A percentile compares a stretch with the other conserved stretches of the same genome.
Conservation (phyloP, 345 rosid genomes). For the Toxicodendron radicans region DNA sequence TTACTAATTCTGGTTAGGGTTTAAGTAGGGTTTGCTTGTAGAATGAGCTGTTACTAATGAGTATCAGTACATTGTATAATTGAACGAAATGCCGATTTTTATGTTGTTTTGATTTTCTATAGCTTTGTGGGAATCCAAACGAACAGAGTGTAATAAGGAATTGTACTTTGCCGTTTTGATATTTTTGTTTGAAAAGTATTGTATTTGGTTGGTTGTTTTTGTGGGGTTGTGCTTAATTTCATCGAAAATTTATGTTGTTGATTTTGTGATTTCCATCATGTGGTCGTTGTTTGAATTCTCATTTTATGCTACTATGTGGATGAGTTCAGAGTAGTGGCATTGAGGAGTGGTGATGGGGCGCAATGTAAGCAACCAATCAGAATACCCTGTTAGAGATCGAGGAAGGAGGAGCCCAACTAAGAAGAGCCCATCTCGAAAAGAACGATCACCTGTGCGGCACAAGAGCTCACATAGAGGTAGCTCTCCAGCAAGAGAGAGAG, state of each 20-base stretch:
- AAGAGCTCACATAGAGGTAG: conserved; percentile 40
- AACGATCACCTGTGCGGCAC: conserved; percentile 44
- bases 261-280: not conserved
- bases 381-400: conserved; percentile 46
- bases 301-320: conserved; percentile 2
- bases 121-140: not conserved
- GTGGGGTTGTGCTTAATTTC: not conserved
- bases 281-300: conserved; percentile 3
- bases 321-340: conserved; percentile 7
- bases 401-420: conserved; percentile 29
- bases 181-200: too few relatives aligned
- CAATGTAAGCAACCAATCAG: conserved; percentile 32
- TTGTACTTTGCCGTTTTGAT: too few relatives aligned
- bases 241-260: not conserved
- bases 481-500: conserved; percentile 44
- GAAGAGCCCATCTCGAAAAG: conserved; percentile 31
- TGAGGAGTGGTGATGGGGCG: conserved; percentile 44
- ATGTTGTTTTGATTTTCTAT: not conserved
- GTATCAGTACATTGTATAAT: not conserved
- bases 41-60: not conserved
- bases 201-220: not conserved
- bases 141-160: not conserved
- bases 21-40: not conserved
- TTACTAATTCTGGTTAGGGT: not conserved
- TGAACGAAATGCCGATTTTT: not conserved